A percentile compares a stretch with the other conserved stretches of the same genome.
Conservation (phyloP, 2,329 filamentous ascomycete genomes). For the Plenodomus biglobosus region DNA sequence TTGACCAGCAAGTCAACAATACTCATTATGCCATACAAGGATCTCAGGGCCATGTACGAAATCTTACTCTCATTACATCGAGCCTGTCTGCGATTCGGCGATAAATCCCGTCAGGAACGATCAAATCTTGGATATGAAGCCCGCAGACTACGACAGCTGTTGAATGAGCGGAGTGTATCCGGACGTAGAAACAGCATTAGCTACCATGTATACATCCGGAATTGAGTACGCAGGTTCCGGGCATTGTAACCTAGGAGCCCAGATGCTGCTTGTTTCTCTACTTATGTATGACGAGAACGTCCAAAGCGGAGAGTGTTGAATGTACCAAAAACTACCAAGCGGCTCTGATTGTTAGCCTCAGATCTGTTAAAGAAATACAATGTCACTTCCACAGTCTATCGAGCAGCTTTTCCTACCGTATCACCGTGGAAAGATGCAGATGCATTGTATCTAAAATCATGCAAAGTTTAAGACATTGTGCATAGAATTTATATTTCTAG, state of each 20-base stretch:
- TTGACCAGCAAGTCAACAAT: conserved; percentile 22
- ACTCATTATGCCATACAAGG: conserved; percentile 25
- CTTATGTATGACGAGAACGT: conserved; percentile 21
- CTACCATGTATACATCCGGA: conserved; percentile 50
- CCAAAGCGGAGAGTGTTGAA: neutral
- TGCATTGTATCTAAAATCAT: neutral
- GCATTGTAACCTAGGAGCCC: conserved; percentile 49
- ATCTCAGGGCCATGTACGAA: conserved; percentile 31
- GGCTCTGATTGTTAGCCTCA: too few relatives aligned
- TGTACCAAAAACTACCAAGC: too few relatives aligned
- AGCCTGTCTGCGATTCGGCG: conserved; percentile 23
- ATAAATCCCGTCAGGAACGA: conserved; percentile 16
- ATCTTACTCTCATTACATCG: conserved; percentile 26
- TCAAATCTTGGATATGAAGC: conserved; percentile 32
- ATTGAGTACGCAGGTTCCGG: conserved; percentile 48
- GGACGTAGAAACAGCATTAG: conserved; percentile 46
- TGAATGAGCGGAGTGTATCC: conserved; percentile 33
- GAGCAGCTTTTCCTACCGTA: neutral
- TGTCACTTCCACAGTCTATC: neutral
- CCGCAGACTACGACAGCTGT: conserved; percentile 31
- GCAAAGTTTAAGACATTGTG: too few relatives aligned
- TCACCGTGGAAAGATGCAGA: neutral
- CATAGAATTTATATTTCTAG: neutral
- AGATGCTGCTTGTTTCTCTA: conserved; percentile 49
- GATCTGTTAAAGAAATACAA: neutral